Evolutionary conservation across 2,329 filamentous ascomycete species (phyloP), one percentile per base, ranked within the genome.

Genomic region (Colletotrichum camelliae): DNA sequence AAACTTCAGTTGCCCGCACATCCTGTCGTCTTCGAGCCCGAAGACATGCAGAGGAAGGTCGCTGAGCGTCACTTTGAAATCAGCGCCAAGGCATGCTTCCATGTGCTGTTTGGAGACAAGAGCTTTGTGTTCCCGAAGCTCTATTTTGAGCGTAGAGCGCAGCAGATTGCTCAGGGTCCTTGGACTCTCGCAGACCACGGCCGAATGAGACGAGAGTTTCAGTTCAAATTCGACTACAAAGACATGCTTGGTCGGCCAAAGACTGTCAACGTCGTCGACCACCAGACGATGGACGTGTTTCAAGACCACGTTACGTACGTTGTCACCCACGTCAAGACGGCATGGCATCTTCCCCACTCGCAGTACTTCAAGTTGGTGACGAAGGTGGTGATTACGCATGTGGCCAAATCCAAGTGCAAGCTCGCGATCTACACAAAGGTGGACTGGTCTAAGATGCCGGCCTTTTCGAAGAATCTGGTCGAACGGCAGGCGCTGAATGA

Each of bases 21-120:
- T 69, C 93, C 96, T 4, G 94, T 98, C 4, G 87, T 94, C 13
- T 98, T 96, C 82, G 93, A 95, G 74, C 97, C 97, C 2, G 91
- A 94, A 77, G 95, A 93, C 69, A 96, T 98, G 91, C 91, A 93
- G 68, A 89, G 91, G 78, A 90, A 94, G 78, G 93, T 93, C 9
- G 91, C 94, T 1, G 95, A 98, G 83, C 92, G 94, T 77, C 91
- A 95, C 78, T 98, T 98, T 83, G 94, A 97, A 79, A 93, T 98
- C 76, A 97, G 95, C 77, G 94, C 97, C 62, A 98, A 99, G 84
- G 95, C 95, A 0, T 92, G 98, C 74, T 99, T 98, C 84, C 96
- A 98, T 81, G 95, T 98, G 18, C 90, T 99, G 67, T 99, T 98
- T 84, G 97, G 97, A 48, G 97, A 99, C 84, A 98, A 96, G 86